Conservation (phyloP, 768 basidiomycete species). For the Xanthoconium purpureum region DNA sequence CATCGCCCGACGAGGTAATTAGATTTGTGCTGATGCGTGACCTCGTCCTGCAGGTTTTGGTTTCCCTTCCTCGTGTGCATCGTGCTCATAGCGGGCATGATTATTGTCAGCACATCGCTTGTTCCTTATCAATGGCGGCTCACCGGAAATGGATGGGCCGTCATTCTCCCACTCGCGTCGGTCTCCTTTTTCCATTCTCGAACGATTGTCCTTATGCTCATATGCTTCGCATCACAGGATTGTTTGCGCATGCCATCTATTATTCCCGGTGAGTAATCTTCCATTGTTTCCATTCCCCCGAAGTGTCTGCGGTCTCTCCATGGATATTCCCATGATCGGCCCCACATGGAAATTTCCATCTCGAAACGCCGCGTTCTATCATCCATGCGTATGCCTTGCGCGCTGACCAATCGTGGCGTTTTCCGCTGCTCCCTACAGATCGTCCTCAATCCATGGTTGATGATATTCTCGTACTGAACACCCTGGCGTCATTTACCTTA, state of each 20-base stretch:
- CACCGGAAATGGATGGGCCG: slow-evolving; percentile 57
- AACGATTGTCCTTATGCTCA: neutral
- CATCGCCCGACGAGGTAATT: slow-evolving; percentile 4
- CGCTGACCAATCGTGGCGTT: slow-evolving; percentile 16
- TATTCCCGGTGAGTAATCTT: slow-evolving; percentile 65
- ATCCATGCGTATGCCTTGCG: neutral
- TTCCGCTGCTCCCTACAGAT: slow-evolving; percentile 41
- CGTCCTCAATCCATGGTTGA: slow-evolving; percentile 84
- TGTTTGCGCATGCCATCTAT: slow-evolving; percentile 60
- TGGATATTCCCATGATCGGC: neutral
- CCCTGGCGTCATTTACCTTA: slow-evolving; percentile 3
- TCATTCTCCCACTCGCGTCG: slow-evolving; percentile 73
- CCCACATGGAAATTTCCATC: slow-evolving; percentile 25
- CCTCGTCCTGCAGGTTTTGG: slow-evolving; percentile 28
- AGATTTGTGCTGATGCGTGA: slow-evolving; percentile 15
- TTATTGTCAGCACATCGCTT: slow-evolving; percentile 50
- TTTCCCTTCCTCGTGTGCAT: slow-evolving; percentile 49
- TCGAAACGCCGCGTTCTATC: slow-evolving; percentile 4
- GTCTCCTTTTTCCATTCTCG: slow-evolving; percentile 27
- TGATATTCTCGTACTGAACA: slow-evolving; percentile 69
- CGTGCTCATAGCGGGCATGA: slow-evolving; percentile 51
- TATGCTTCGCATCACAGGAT: slow-evolving; percentile 39
- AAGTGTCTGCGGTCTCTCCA: neutral
- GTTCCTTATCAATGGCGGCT: slow-evolving; percentile 71
- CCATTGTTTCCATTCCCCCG: slow-evolving; percentile 5